Conservation (phyloP, 768 basidiomycete genomes). For the Boletus vinaceobasis region DNA sequence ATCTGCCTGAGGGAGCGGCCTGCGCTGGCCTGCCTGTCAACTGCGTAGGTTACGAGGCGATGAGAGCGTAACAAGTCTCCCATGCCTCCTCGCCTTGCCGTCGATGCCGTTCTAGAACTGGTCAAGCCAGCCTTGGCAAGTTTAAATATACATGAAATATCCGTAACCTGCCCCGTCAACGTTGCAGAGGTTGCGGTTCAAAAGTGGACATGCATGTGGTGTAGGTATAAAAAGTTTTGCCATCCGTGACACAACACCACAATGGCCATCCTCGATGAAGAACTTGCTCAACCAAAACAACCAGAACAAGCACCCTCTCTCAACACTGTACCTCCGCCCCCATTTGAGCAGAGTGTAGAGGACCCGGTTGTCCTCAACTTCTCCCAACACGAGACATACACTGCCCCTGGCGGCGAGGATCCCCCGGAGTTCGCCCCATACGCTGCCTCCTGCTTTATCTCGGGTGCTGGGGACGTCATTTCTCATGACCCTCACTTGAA, state of each 20-base stretch:
- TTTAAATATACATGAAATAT: background rate
- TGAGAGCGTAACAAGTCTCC: background rate
- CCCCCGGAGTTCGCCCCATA: constrained; percentile 66
- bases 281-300: constrained; percentile 7
- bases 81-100: constrained; percentile 12
- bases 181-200: background rate
- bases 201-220: background rate
- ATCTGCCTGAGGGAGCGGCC: constrained; percentile 4
- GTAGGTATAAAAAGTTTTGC: background rate
- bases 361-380: constrained; percentile 26
- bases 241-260: background rate
- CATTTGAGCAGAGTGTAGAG: constrained; percentile 27
- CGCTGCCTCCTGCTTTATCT: constrained; percentile 55
- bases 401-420: constrained; percentile 37
- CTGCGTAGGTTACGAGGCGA: constrained; percentile 5
- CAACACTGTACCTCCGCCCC: constrained; percentile 13
- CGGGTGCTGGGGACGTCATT: constrained; percentile 48
- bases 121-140: background rate
- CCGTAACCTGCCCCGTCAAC: background rate
- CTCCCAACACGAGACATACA: constrained; percentile 16
- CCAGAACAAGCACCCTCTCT: background rate
- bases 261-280: constrained; percentile 7
- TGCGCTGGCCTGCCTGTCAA: constrained; percentile 9
- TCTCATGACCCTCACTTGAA: constrained; percentile 73
- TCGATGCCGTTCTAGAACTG: constrained; percentile 3